These are phyloP conservation scores for Lotmaria passim DNA, from an alignment of 208 protist genomes.

Conservation along the genomic window DNA sequence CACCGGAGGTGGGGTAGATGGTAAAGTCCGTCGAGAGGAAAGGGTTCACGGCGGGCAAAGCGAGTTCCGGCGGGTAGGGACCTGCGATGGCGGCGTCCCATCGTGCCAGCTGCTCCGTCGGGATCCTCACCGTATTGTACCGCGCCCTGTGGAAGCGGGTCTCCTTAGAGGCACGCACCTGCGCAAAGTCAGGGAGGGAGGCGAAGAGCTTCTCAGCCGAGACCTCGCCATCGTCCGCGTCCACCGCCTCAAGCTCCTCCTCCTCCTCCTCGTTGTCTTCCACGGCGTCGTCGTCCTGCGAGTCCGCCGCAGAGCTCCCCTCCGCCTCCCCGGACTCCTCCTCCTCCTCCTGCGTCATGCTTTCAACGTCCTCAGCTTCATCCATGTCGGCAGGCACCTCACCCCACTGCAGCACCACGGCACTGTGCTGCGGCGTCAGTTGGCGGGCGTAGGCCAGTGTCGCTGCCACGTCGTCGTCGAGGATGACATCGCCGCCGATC, in stretches of 20 bases:
- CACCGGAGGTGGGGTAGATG: slow-evolving; percentile 29
- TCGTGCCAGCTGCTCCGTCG: slow-evolving; percentile 40
- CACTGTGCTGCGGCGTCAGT: slow-evolving; percentile 59
- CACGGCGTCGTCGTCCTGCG: slow-evolving; percentile 1
- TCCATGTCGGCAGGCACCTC: slow-evolving; percentile 47
- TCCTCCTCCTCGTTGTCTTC: slow-evolving; percentile 2
- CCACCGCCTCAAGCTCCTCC: slow-evolving; percentile 3
- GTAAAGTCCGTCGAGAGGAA: slow-evolving; percentile 81
- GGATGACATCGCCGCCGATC: slow-evolving; percentile 42
- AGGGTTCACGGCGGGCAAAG: slow-evolving; percentile 57
- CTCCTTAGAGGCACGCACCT: slow-evolving; percentile 30
- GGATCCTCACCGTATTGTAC: slow-evolving; percentile 36
- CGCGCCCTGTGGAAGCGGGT: slow-evolving; percentile 52
- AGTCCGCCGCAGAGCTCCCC: neutral
- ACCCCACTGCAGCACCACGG: slow-evolving; percentile 59
- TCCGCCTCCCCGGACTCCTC: slow-evolving; percentile 2
- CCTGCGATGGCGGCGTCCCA: slow-evolving; percentile 44
- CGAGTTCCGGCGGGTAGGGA: slow-evolving; percentile 33
- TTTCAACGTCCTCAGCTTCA: too few relatives aligned
- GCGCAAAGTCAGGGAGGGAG: slow-evolving; percentile 60
- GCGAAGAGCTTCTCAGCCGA: slow-evolving; percentile 41
- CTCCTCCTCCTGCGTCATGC: too few relatives aligned
- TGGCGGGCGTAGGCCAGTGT: slow-evolving; percentile 47
- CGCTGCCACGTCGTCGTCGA: slow-evolving; percentile 64
- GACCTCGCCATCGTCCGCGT: slow-evolving; percentile 5